phyloP scores from a whole-genome alignment of 495 filamentous ascomycete genomes.

The Aspergillus affinis region DNA sequence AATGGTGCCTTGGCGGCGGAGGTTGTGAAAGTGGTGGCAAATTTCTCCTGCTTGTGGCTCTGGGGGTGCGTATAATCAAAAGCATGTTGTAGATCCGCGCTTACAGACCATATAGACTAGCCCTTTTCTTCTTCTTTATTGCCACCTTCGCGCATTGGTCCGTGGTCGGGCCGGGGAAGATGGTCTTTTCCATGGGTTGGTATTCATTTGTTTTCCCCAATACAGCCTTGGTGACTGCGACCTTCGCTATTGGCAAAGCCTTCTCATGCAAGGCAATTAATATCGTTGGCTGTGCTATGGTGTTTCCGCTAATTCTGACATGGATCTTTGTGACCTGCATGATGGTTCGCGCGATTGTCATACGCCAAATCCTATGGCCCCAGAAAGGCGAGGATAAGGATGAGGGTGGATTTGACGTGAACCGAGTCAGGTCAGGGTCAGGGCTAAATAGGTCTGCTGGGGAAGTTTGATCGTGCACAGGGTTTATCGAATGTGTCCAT shows the following conservation, averaged over 20 bases:
- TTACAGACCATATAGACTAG: conserved; percentile 58
- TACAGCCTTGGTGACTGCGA: conserved; percentile 72
- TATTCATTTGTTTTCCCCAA: conserved; percentile 88
- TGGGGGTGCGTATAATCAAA: conserved; percentile 55
- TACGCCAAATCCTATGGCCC: conserved; percentile 69
- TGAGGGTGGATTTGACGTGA: conserved; percentile 57
- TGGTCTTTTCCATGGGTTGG: conserved; percentile 86
- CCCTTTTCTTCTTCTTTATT: conserved; percentile 84
- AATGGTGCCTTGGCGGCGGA: conserved; percentile 55
- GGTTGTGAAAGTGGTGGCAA: conserved; percentile 52
- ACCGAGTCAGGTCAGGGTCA: conserved; percentile 28
- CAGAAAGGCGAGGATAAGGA: conserved; percentile 65
- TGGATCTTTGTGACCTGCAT: conserved; percentile 68
- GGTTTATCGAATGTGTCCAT: too few species aligned
- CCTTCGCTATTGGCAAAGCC: conserved; percentile 66
- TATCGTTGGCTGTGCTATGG: conserved; percentile 67
- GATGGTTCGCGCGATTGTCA: conserved; percentile 68
- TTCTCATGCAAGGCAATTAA: conserved; percentile 61
- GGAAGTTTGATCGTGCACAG: too few species aligned
- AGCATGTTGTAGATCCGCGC: too few species aligned
- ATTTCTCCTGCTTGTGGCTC: conserved; percentile 72
- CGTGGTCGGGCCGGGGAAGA: conserved; percentile 59
- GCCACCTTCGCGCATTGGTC: conserved; percentile 73
- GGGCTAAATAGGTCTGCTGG: too few species aligned
- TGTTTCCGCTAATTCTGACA: conserved; percentile 59